These are phyloP conservation scores for Xylaria telfairii DNA, from an alignment of 495 filamentous ascomycete species.

Conservation along the genomic window DNA sequence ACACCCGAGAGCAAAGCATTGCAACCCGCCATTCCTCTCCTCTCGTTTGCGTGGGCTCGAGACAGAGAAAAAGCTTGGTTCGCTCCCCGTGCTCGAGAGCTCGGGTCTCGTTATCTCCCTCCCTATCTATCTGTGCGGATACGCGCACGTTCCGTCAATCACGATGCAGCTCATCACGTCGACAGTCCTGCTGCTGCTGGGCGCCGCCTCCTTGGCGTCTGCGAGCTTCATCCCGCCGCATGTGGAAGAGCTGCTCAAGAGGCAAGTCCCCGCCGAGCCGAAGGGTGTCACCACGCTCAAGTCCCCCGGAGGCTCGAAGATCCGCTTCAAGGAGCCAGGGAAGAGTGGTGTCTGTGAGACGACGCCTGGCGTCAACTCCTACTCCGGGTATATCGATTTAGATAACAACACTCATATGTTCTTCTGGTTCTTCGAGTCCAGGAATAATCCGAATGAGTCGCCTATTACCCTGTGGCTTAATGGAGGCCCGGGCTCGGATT, in stretches of 20 bases:
- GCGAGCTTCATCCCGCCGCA: slow-evolving; percentile 30
- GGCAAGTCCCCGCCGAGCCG: slow-evolving; percentile 48
- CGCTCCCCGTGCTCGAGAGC: background rate
- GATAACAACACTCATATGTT: slow-evolving; percentile 59
- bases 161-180: slow-evolving; percentile 22
- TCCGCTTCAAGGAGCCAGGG: slow-evolving; percentile 61
- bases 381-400: slow-evolving; percentile 52
- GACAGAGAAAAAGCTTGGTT: background rate
- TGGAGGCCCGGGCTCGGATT: slow-evolving; percentile 64
- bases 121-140: background rate
- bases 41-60: background rate
- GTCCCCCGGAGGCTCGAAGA: slow-evolving; percentile 60
- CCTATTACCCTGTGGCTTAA: slow-evolving; percentile 68
- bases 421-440: slow-evolving; percentile 75
- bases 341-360: slow-evolving; percentile 48
- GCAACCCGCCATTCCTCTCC: background rate
- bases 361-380: slow-evolving; percentile 40
- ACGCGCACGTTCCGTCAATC: background rate
- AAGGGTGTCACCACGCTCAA: slow-evolving; percentile 63
- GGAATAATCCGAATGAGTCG: slow-evolving; percentile 58
- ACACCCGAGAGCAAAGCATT: background rate
- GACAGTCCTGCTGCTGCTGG: slow-evolving; percentile 33
- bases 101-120: background rate
- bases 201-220: slow-evolving; percentile 38
- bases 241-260: slow-evolving; percentile 49